Base-by-base conservation (phyloP, 202 grass and related monocot genomes). In the Eragrostis tef region DNA sequence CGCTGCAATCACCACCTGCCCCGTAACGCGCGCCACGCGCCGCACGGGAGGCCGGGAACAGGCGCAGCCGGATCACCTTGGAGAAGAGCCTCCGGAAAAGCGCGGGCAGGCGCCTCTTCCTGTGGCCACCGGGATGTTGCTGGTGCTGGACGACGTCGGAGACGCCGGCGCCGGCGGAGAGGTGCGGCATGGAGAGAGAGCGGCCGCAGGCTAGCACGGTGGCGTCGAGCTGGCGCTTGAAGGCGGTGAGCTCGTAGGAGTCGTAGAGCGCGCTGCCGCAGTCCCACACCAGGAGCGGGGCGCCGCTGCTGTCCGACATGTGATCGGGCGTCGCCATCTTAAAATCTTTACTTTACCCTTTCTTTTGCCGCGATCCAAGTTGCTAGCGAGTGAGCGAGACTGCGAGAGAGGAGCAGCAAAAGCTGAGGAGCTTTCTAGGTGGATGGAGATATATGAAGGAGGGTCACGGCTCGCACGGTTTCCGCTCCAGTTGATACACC, bases 201-300 rank as follows among this genome's bases (percentile, higher is more conserved):
- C 81, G 70, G 47, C 71, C 36, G 59, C 63, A 31, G 70, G 53
- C 25, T 34, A 75, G 69, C 70, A 81, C 77, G 57, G 82, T 57
- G 39, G 82, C 71, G 77, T 85, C 87, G 71, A 85, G 71, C 82
- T 89, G 82, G 47, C 65, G 71, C 64, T 63, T 70, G 87, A 89
- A 81, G 71, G 71, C 41, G 47, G 82, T 49, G 77, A 89, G 65
- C 87, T 81, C 87, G 77, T 89, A 81, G 0, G 87, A 81, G 82
- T 85, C 87, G 87, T 89, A 89, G 15, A 89, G 87, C 64, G 47
- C 16, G 87, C 87, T 89, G 77, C 82, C 87, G 77, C 82, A 77
- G 64, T 89, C 82, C 87, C 87, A 89, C 25, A 74, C 64, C 16
- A 79, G 63, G n/a, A 67, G 48, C n/a, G 1, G 20, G n/a, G 58